Evolutionary conservation across 495 filamentous ascomycete genomes (phyloP).

Genomic region (Aspergillus egyptiacus): DNA sequence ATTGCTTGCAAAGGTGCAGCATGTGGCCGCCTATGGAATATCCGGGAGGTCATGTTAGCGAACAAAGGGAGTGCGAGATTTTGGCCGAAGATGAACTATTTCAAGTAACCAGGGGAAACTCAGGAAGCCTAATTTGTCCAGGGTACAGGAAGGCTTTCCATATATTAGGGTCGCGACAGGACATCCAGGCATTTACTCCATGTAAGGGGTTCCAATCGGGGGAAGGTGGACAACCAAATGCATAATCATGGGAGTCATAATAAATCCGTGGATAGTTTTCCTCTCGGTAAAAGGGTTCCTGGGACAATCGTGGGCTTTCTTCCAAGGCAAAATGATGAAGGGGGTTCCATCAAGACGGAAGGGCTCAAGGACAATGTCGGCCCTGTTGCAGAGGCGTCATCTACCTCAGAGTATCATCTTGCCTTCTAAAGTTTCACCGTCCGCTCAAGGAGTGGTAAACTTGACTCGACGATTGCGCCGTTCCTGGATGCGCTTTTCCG

Average conservation of each 20-base stretch:
- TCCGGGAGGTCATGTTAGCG: neutral
- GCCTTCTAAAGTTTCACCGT: neutral
- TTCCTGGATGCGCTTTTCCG: constrained; percentile 69
- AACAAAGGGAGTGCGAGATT: neutral
- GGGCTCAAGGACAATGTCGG: constrained; percentile 1
- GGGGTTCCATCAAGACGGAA: neutral
- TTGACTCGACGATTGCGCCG: constrained; percentile 46
- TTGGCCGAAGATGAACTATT: neutral
- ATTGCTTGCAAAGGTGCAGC: neutral
- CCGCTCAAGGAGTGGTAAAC: constrained; percentile 41
- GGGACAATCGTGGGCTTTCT: neutral
- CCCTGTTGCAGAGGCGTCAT: constrained; percentile 4
- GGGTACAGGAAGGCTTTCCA: neutral
- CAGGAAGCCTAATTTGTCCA: neutral
- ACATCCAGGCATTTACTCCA: neutral
- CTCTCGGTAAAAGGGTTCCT: constrained; percentile 1
- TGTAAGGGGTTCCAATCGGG: too few relatives aligned
- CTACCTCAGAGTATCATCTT: constrained; percentile 4
- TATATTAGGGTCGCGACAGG: neutral
- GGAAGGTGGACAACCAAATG: constrained; percentile 6
- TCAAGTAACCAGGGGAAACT: neutral
- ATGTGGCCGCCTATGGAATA: neutral
- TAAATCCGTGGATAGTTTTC: constrained; percentile 6
- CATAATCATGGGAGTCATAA: neutral
- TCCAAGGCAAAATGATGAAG: constrained; percentile 1